These are phyloP conservation scores for Cordyceps tenuipes DNA, from an alignment of 2,329 filamentous ascomycete species.

Conservation along the genomic window DNA sequence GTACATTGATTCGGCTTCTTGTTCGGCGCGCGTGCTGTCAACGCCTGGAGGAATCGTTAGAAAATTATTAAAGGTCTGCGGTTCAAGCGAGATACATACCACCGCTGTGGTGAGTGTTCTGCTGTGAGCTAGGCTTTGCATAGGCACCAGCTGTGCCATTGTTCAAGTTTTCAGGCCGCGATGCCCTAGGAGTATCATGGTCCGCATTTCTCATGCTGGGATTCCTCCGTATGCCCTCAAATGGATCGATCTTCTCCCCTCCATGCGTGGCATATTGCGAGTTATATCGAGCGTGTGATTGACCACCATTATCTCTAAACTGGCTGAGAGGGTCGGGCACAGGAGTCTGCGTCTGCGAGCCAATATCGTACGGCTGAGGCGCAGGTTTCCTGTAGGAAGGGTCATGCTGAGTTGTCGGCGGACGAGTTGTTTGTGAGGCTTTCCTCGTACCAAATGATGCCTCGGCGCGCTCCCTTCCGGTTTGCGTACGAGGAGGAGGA, in stretches of 20 bases:
- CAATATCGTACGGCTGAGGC: constrained; percentile 8
- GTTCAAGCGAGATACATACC: not conserved
- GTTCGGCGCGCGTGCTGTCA: not conserved
- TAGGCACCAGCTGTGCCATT: constrained; percentile 5
- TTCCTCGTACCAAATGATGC: constrained; percentile 46
- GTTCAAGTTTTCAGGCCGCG: not conserved
- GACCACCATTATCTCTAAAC: constrained; percentile 34
- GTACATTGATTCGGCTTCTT: constrained; percentile 10
- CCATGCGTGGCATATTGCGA: constrained; percentile 48
- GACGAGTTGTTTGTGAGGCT: constrained; percentile 41
- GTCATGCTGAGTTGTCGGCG: constrained; percentile 30
- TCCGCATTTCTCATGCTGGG: constrained; percentile 35
- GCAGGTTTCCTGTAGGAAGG: constrained; percentile 12
- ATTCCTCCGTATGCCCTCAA: constrained; percentile 39
- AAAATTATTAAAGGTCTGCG: not conserved
- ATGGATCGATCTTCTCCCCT: constrained; percentile 52
- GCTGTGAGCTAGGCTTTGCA: constrained; percentile 4
- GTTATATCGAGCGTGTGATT: constrained; percentile 43
- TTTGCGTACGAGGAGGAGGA: constrained; percentile 37
- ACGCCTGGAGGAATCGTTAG: not conserved
- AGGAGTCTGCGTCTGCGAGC: constrained; percentile 18
- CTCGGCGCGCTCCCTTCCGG: constrained; percentile 44
- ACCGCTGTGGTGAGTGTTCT: not conserved
- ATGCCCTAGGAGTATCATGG: not conserved
- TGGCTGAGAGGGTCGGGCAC: constrained; percentile 40